Conservation (phyloP, 192 early-diverging fungal species). For the Coemansia furcata region DNA sequence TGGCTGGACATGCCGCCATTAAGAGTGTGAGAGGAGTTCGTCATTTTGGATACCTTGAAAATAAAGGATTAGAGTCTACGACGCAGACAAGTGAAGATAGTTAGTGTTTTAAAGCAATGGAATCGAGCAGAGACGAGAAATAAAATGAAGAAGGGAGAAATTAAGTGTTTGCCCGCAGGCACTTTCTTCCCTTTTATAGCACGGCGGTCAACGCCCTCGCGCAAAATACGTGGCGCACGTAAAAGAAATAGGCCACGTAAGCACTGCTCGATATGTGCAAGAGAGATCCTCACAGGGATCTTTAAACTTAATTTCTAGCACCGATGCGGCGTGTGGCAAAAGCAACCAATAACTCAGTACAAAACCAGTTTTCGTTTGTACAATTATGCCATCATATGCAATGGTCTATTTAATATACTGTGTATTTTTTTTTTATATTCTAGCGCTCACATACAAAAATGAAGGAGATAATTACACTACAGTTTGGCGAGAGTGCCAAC, state of each 20-base stretch:
- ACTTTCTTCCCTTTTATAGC: not conserved
- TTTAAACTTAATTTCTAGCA: not conserved
- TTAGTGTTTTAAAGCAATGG: not conserved
- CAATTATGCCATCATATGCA: not conserved
- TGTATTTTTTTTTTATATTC: not conserved
- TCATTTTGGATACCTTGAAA: not conserved
- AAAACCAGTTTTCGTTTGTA: not conserved
- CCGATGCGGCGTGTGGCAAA: not conserved
- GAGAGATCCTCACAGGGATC: not conserved
- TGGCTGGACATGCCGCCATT: not conserved
- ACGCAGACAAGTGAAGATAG: not conserved
- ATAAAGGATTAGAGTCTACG: not conserved
- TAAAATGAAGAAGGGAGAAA: too few species aligned
- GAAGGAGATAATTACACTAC: conserved; percentile 90
- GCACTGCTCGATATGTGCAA: not conserved
- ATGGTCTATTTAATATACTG: not conserved
- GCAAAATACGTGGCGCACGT: not conserved
- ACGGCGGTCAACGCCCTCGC: not conserved
- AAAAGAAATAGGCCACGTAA: not conserved
- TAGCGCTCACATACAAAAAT: conserved; percentile 6
- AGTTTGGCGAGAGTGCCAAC: conserved; percentile 84
- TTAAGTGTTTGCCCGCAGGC: not conserved
- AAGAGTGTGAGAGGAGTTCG: not conserved
- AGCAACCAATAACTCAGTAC: not conserved
- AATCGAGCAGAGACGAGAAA: too few species aligned